phyloP scores from a whole-genome alignment of 1,284 basidiomycete species.

The Bjerkandera adusta region DNA sequence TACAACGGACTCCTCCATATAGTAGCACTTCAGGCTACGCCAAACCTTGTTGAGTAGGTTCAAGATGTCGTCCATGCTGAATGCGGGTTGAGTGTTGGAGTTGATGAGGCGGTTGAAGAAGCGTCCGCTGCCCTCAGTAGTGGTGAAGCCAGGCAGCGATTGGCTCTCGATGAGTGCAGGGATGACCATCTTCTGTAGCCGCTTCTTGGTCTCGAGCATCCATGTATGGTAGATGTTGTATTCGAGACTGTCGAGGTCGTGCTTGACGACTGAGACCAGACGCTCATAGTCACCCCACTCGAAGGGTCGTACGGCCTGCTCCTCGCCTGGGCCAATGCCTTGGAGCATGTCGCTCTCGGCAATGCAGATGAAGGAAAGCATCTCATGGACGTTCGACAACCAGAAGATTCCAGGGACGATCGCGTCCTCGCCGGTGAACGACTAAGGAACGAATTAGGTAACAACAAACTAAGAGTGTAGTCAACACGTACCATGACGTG shows the following conservation, averaged over 20 bases:
- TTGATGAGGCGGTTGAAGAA: constrained; percentile 93
- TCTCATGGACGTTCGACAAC: constrained; percentile 99
- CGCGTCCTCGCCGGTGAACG: constrained; percentile 91
- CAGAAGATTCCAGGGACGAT: constrained; percentile 98
- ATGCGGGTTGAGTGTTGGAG: constrained; percentile 84
- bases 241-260: constrained; percentile 97
- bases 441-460: constrained; percentile 40
- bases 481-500: constrained; percentile 91
- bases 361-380: constrained; percentile 98
- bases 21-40: constrained; percentile 98
- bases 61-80: constrained; percentile 98
- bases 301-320: constrained; percentile 86
- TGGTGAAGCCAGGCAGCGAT: constrained; percentile 96
- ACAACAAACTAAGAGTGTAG: constrained; percentile 7
- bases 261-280: constrained; percentile 96
- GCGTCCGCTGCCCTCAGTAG: constrained; percentile 89
- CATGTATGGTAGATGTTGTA: constrained; percentile 99
- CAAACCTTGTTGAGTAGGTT: constrained; percentile 97
- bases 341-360: constrained; percentile 98
- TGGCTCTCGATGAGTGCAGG: constrained; percentile 98
- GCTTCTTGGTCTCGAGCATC: constrained; percentile 99
- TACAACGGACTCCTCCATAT: constrained; percentile 97
- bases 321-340: constrained; percentile 96
- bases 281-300: constrained; percentile 98
- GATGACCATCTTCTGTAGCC: constrained; percentile 96